Percentiles rank a stretch among this genome's conserved stretches.
Evolutionary conservation across 2,329 filamentous ascomycete genomes (phyloP).

Genomic region (Tolypocladium cylindrosporum): DNA sequence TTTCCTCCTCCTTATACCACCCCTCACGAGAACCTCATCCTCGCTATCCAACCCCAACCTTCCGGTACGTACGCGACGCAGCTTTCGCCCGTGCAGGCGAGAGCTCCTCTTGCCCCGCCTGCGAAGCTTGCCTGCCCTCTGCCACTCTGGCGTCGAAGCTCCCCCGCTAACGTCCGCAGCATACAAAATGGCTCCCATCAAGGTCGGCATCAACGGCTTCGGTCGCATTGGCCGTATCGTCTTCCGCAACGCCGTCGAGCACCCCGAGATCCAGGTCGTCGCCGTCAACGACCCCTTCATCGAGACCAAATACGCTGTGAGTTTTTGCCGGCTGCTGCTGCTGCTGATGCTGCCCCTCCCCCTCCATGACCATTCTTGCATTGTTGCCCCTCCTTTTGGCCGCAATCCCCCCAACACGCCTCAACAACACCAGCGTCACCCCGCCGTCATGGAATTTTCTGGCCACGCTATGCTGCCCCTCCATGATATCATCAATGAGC

Average conservation of each 20-base stretch:
- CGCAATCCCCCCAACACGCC: not conserved
- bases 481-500: not conserved
- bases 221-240: constrained; percentile 98
- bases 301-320: constrained; percentile 91
- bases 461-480: not conserved
- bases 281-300: constrained; percentile 99
- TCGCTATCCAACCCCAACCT: not conserved
- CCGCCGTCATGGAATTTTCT: not conserved
- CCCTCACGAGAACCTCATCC: not conserved
- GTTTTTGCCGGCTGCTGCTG: constrained; percentile 28
- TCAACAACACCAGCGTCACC: not conserved
- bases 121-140: not conserved
- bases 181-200: constrained; percentile 37
- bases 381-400: constrained; percentile 6
- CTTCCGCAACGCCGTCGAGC: constrained; percentile 95
- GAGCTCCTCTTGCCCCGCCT: not conserved
- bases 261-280: constrained; percentile 81
- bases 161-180: constrained; percentile 1
- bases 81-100: not conserved
- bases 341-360: not conserved
- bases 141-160: not conserved
- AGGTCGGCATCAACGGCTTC: constrained; percentile 99
- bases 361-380: constrained; percentile 1
- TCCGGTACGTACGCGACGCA: not conserved
- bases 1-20: not conserved